phyloP scores from a whole-genome alignment of 176 grass and related monocot species.

The Carex scoparia region DNA sequence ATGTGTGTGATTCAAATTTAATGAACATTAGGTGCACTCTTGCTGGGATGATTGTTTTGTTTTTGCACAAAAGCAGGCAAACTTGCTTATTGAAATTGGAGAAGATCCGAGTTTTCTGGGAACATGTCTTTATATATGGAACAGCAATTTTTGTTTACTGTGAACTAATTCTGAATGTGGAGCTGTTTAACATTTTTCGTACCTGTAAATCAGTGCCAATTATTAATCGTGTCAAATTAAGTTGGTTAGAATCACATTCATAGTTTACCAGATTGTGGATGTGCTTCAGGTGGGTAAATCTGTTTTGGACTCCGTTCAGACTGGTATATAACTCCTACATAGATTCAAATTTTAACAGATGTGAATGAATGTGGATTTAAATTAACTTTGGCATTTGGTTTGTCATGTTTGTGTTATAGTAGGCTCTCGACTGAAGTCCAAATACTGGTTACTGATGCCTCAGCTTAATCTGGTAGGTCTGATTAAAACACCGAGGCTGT shows the following conservation, averaged over 20 bases:
- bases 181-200: background rate
- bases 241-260: no score
- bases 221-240: background rate
- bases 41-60: background rate
- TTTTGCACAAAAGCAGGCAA: background rate
- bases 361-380: background rate
- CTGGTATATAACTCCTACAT: background rate
- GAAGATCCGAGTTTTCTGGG: background rate
- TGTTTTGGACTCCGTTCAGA: background rate
- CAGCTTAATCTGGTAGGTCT: background rate
- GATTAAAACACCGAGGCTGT: background rate
- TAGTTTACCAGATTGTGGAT: no score
- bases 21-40: background rate
- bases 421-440: background rate
- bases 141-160: background rate
- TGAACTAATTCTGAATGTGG: background rate
- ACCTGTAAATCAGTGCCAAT: background rate
- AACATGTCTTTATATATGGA: background rate
- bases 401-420: background rate
- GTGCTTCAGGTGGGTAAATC: background rate
- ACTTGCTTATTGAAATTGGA: background rate
- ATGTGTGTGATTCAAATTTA: background rate
- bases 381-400: background rate
- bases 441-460: background rate
- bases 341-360: background rate